phyloP scores from a whole-genome alignment of 2,329 filamentous ascomycete genomes.

The Thielaviopsis musarum region DNA sequence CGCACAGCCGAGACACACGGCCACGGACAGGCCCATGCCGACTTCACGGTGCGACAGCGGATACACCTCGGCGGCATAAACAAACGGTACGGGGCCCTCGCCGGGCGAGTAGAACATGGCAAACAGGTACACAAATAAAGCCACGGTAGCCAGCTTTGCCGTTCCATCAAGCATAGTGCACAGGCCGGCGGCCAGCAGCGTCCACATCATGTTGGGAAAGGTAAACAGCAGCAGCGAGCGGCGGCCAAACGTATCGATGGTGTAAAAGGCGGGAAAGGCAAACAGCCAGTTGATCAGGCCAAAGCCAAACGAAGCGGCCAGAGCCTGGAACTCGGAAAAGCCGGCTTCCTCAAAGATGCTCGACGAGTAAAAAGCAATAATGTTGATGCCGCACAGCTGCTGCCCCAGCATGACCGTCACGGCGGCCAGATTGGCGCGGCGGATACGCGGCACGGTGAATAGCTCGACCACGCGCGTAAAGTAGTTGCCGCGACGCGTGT shows the following conservation, averaged over 20 bases:
- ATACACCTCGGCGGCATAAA: constrained; percentile 45
- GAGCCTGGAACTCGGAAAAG: constrained; percentile 22
- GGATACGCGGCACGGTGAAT: constrained; percentile 39
- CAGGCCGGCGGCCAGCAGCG: constrained; percentile 28
- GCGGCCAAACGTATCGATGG: constrained; percentile 50
- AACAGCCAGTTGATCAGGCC: constrained; percentile 46
- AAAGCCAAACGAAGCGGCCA: constrained; percentile 28
- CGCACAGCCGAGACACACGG: constrained; percentile 40
- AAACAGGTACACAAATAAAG: constrained; percentile 48
- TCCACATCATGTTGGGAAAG: constrained; percentile 49
- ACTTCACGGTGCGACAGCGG: constrained; percentile 46
- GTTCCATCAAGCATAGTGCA: constrained; percentile 23
- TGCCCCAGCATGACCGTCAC: constrained; percentile 51
- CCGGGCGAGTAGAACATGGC: constrained; percentile 49
- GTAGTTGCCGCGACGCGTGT: constrained; percentile 25
- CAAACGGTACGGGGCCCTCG: constrained; percentile 44
- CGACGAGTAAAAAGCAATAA: constrained; percentile 32
- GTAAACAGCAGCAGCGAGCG: constrained; percentile 45
- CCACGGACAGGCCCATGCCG: constrained; percentile 47
- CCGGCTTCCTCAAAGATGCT: constrained; percentile 29
- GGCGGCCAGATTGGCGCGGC: constrained; percentile 48
- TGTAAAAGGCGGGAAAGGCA: constrained; percentile 48
- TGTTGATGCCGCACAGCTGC: constrained; percentile 42
- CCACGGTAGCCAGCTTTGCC: constrained; percentile 35
- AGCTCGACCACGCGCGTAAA: constrained; percentile 36